Conservation (phyloP, 2,329 filamentous ascomycete genomes). For the Davidsoniella australis region DNA sequence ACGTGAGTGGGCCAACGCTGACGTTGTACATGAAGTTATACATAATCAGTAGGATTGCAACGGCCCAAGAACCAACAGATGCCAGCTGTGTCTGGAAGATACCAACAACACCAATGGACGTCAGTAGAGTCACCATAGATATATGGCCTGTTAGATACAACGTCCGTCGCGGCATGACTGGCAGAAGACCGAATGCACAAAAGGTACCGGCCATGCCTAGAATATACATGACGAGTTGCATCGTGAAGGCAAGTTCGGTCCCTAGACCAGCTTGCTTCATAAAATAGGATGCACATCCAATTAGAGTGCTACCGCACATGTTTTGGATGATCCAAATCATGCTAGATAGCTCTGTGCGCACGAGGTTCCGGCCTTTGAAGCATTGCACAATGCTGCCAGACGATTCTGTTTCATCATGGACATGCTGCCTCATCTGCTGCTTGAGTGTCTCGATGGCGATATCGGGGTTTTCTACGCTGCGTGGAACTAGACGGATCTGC, state of each 20-base stretch:
- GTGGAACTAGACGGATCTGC: slow-evolving; percentile 16
- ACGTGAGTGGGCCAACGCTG: slow-evolving; percentile 21
- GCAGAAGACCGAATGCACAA: slow-evolving; percentile 22
- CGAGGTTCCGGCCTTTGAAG: slow-evolving; percentile 25
- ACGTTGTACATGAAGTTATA: slow-evolving; percentile 19
- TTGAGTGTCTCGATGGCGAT: slow-evolving; percentile 15
- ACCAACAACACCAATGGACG: slow-evolving; percentile 24
- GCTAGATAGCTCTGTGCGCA: slow-evolving; percentile 23
- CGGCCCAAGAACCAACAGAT: slow-evolving; percentile 12
- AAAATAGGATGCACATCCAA: slow-evolving; percentile 23
- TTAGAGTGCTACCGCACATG: slow-evolving; percentile 18
- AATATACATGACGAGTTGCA: slow-evolving; percentile 19
- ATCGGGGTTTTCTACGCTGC: slow-evolving; percentile 16
- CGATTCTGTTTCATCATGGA: slow-evolving; percentile 1
- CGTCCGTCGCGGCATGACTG: slow-evolving; percentile 22
- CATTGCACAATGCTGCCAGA: slow-evolving; percentile 25
- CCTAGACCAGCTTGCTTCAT: slow-evolving; percentile 21
- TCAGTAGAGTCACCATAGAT: slow-evolving; percentile 20
- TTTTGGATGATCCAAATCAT: slow-evolving; percentile 18
- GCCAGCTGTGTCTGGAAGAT: slow-evolving; percentile 24
- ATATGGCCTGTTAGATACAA: slow-evolving; percentile 26
- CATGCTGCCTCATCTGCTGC: slow-evolving; percentile 8
- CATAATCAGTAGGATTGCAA: slow-evolving; percentile 17
- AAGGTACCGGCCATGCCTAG: slow-evolving; percentile 26
- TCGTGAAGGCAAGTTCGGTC: slow-evolving; percentile 15